A percentile compares a stretch with the other conserved stretches of the same genome.
phyloP scores from a whole-genome alignment of 2,329 filamentous ascomycete genomes.

The Rugonectria rugulosa region DNA sequence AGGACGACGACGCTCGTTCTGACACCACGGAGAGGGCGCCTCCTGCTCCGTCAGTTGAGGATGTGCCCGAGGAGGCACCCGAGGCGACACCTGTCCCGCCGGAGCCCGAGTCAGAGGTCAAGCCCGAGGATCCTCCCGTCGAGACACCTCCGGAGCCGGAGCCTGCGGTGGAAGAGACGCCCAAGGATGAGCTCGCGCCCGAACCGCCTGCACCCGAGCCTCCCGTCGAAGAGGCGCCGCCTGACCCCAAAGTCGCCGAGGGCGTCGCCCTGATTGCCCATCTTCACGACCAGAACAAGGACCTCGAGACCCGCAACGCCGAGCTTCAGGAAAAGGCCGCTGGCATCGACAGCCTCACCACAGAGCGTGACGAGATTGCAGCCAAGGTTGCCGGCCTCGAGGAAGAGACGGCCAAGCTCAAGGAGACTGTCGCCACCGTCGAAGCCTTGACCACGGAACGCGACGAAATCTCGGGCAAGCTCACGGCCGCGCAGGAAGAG shows the following conservation, averaged over 20 bases:
- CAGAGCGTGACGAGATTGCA: conserved; percentile 28
- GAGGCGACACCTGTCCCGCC: not conserved
- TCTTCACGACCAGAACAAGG: conserved; percentile 24
- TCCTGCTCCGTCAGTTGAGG: conserved; percentile 13
- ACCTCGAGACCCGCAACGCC: conserved; percentile 17
- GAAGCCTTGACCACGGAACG: conserved; percentile 14
- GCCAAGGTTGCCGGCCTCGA: conserved; percentile 29
- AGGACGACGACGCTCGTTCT: conserved; percentile 29
- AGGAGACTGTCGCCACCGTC: conserved; percentile 7
- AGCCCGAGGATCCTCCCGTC: conserved; percentile 13
- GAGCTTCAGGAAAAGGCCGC: conserved; percentile 32
- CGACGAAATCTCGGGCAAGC: conserved; percentile 18
- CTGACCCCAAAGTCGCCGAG: conserved; percentile 9
- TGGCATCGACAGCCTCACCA: conserved; percentile 20
- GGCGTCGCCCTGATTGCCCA: conserved; percentile 15
- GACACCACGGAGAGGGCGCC: conserved; percentile 36
- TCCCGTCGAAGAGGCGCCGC: conserved; percentile 12
- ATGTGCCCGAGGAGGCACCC: conserved; percentile 9
- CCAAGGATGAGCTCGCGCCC: conserved; percentile 7
- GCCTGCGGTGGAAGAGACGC: conserved; percentile 6
- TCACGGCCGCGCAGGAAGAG: conserved; percentile 19
- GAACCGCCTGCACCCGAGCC: conserved; percentile 16
- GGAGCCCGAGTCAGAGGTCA: conserved; percentile 28
- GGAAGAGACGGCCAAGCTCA: conserved; percentile 18
- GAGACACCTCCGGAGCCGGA: conserved; percentile 6